Evolutionary conservation across 768 basidiomycete genomes (phyloP).

Genomic region (Boletus sp.): DNA sequence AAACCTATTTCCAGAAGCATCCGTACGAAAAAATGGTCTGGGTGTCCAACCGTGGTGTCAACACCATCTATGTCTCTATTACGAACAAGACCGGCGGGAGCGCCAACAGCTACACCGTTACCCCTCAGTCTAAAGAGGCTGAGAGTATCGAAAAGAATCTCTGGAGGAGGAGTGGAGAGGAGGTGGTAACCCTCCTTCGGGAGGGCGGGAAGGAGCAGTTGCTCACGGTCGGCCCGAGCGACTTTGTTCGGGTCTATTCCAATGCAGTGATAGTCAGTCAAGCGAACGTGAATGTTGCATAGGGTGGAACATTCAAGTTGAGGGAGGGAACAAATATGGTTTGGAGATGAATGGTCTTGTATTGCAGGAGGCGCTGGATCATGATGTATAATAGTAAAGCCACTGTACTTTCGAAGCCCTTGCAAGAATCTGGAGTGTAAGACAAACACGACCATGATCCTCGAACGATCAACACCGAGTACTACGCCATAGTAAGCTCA

Average conservation of each 20-base stretch:
- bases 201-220: constrained; percentile 4
- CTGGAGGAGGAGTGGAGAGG: constrained; percentile 8
- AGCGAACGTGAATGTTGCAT: background rate
- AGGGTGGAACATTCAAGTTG: background rate
- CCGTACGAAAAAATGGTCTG: constrained; percentile 4
- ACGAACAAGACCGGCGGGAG: constrained; percentile 9
- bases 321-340: background rate
- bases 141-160: constrained; percentile 1
- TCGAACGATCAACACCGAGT: no score
- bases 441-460: no score
- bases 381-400: no score
- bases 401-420: background rate
- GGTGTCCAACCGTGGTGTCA: constrained; percentile 10
- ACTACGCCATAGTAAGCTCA: no score
- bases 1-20: no score
- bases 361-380: background rate
- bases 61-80: background rate
- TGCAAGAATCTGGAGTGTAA: background rate
- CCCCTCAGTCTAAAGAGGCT: background rate
- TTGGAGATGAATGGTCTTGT: no score
- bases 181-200: constrained; percentile 6
- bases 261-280: constrained; percentile 13
- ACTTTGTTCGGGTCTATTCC: constrained; percentile 12
- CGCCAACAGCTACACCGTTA: background rate
- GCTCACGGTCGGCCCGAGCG: constrained; percentile 9